A percentile compares a stretch with the other conserved stretches of the same genome.
These are phyloP conservation scores for Hirsutella rhossiliensis DNA, from an alignment of 2,329 filamentous ascomycete genomes.

Conservation along the genomic window DNA sequence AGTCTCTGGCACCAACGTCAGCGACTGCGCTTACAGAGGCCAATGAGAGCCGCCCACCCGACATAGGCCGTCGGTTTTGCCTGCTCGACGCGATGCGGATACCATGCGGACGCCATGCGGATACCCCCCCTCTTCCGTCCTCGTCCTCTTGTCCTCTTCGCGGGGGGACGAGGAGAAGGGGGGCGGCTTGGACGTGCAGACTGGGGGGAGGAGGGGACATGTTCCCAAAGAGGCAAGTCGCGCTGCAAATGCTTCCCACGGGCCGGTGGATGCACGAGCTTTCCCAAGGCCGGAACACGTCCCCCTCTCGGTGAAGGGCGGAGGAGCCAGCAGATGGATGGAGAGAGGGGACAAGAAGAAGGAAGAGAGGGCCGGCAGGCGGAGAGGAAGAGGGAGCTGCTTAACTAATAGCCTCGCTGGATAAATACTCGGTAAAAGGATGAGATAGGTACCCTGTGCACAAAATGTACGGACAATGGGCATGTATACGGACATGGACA, in stretches of 20 bases:
- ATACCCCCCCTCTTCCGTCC: not conserved
- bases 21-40: slow-evolving; percentile 33
- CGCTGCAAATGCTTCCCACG: not conserved
- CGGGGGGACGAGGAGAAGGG: not conserved
- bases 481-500: too few species aligned
- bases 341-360: not conserved
- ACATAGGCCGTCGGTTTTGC: slow-evolving; percentile 6
- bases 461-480: too few species aligned
- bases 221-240: slow-evolving; percentile 1
- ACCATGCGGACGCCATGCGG: not conserved
- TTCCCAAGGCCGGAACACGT: not conserved
- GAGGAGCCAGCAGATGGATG: too few species aligned
- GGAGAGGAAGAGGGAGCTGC: too few species aligned
- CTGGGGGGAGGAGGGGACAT: not conserved
- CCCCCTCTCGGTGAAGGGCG: not conserved
- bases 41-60: slow-evolving; percentile 20
- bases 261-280: not conserved
- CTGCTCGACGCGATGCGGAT: slow-evolving; percentile 1
- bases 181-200: not conserved
- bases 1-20: slow-evolving; percentile 11
- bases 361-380: not conserved
- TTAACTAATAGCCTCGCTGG: too few species aligned
- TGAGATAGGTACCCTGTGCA: too few species aligned
- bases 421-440: too few species aligned
- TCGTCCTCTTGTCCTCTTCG: too few species aligned